Base-by-base conservation (phyloP, 2,329 filamentous ascomycete genomes). In the Penicillium sclerotiorum region DNA sequence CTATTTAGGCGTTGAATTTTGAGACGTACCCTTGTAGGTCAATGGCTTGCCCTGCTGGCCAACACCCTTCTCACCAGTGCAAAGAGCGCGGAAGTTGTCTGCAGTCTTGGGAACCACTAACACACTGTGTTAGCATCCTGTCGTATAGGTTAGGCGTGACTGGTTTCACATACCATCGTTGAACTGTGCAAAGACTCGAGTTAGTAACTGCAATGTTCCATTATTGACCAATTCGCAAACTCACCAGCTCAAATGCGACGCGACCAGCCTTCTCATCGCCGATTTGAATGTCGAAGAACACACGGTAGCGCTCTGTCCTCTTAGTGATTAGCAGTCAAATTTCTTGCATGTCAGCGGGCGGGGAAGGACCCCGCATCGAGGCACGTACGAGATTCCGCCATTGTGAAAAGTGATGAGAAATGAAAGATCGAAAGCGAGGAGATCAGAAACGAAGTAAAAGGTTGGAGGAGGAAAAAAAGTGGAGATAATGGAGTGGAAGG, bases 61-160 rank as follows among this genome's bases (percentile, higher is more conserved):
- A 20, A 81, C 63, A 53, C 93, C 93, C 77, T 96, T 96, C 79
- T 97, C 93, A 60, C 93, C 93, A 0, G 93, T 96, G 79, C 91
- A 96, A 55, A 96, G 85, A 47, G 86, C 85, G 66, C 92, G 90
- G 81, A 97, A 97, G 81, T 97, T 97, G 65, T 96, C 92, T 58
- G 88, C 90, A 5, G 93, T 97, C 79, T 95, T 96, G 67, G 93
- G 93, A 17, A 96, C 92, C 53, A 95, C 80, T 79, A 47, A 25
- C 41, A 7, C 15, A 23, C 18, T 4, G 13, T 18, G 25, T 54
- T 45, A 54, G 51, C 22, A 46, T 13, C 13, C 23, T 41, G 36
- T 25, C 30, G 36, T 37, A 13, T 15, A 42, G 25, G 22, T 20
- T 21, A 45, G 35, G 25, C 23, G 21, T 50, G 30, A 28, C 50